These are phyloP conservation scores for Trichosporon ovoides DNA, from an alignment of 1,284 basidiomycete species.

Conservation along the genomic window DNA sequence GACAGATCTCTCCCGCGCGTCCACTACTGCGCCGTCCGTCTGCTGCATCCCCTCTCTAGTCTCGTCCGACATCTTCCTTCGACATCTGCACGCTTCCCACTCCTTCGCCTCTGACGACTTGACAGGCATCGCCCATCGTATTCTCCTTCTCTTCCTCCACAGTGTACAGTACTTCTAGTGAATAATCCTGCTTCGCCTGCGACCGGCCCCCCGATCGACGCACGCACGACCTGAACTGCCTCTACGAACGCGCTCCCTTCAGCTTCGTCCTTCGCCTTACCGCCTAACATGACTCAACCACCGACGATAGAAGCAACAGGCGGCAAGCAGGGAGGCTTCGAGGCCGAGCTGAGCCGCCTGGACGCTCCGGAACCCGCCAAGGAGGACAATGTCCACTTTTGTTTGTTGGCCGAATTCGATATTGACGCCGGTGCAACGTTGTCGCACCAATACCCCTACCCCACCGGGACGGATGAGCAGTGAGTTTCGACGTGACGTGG, in stretches of 20 bases:
- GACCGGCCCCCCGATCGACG: too few relatives aligned
- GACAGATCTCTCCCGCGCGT: background rate
- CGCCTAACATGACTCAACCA: background rate
- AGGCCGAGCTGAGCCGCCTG: constrained; percentile 18
- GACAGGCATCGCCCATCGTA: background rate
- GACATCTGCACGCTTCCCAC: background rate
- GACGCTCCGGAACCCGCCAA: constrained; percentile 9
- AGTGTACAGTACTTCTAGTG: too few relatives aligned
- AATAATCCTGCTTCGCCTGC: too few relatives aligned
- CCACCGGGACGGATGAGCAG: constrained; percentile 86
- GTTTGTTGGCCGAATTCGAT: constrained; percentile 90
- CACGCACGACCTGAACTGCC: too few relatives aligned
- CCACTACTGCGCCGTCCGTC: background rate
- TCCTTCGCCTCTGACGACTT: background rate
- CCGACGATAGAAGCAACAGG: background rate
- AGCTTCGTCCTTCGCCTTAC: too few relatives aligned
- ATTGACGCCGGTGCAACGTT: constrained; percentile 85
- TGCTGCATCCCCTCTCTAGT: background rate
- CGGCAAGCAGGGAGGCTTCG: constrained; percentile 19
- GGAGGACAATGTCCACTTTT: constrained; percentile 75
- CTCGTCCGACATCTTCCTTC: background rate
- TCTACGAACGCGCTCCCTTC: too few relatives aligned
- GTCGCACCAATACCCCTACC: constrained; percentile 88
- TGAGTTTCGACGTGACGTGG: constrained; percentile 48
- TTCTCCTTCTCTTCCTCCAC: background rate